Evolutionary conservation across 2,329 filamentous ascomycete genomes (phyloP), one percentile per base, ranked within the genome.

Genomic region (Sclerotinia trifoliorum): DNA sequence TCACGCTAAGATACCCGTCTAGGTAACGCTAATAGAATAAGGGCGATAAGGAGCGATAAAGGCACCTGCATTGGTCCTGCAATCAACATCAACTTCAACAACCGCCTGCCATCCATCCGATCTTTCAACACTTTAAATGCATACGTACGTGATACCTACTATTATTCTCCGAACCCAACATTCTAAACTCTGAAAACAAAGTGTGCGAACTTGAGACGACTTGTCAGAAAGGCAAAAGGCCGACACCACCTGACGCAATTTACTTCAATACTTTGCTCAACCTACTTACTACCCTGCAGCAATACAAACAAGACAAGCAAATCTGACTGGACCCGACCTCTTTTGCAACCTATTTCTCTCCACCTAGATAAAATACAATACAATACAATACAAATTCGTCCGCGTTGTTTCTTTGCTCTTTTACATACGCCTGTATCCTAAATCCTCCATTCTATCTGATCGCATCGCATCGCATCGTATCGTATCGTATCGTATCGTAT

Each of bases 1-100:
- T 35, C 54, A 39, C 29, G 10, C 54, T 56, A 56, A 56, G 54
- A 55, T 35, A 19, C 29, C 26, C 52, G 29, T 26, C 24, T 29
- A 55, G 11, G 29, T 13, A 56, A 29, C 54, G 29, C 54, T 13
- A 56, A n/a, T n/a, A 32, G 54, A 32, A 56, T 56, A 56, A 56
- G 54, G 29, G 21, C 54, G 54, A 56, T 56, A 56, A 55, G 52
- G 32, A 11, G 13, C 54, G 54, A 56, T 39, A 56, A 56, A 56
- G 54, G 26, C 13, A 8, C 11, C 17, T 5, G 29, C 29, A 29
- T 29, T 29, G 29, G 29, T 29, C 29, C 29, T 10, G 21, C 29
- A 3, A 35, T 32, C 29, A 13, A 32, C 52, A 55, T 55, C 52
- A 42, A 42, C 39, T 5, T 55, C 19, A 55, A n/a, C 13, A 7